Conservation (phyloP, 352 stramenopile genomes). For the Phytophthora ohioensis region DNA sequence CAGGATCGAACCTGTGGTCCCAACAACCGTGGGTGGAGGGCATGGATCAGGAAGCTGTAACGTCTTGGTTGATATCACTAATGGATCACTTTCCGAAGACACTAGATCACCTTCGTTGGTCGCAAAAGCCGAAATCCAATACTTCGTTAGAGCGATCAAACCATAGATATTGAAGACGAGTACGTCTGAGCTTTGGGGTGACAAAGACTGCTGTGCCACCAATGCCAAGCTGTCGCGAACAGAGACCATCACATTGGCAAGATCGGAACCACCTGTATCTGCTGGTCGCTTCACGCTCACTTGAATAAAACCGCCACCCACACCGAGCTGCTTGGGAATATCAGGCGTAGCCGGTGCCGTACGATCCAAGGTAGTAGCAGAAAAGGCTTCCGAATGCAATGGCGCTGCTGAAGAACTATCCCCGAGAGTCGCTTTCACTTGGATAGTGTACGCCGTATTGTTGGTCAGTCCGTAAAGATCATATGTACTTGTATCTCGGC, state of each 20-base stretch:
- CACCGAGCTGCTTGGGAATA: constrained; percentile 13
- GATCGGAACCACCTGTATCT: constrained; percentile 48
- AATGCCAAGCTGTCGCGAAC: constrained; percentile 27
- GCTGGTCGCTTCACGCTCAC: constrained; percentile 25
- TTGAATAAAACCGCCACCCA: constrained; percentile 32
- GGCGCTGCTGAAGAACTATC: constrained; percentile 12
- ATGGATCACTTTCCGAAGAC: constrained; percentile 23
- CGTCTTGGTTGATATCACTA: constrained; percentile 31
- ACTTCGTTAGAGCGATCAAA: constrained; percentile 46
- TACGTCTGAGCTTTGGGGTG: constrained; percentile 15
- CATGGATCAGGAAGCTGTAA: constrained; percentile 49
- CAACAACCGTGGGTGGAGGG: constrained; percentile 50
- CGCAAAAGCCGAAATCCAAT: constrained; percentile 44
- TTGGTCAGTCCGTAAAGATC: constrained; percentile 42
- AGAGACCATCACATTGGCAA: constrained; percentile 38
- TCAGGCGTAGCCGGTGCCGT: constrained; percentile 25
- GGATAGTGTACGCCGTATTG: constrained; percentile 47
- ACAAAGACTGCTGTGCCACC: constrained; percentile 15
- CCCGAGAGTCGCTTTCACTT: constrained; percentile 28
- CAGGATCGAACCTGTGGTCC: constrained; percentile 46
- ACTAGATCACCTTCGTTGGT: constrained; percentile 31
- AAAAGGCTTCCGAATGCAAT: constrained; percentile 42
- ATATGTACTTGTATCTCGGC: constrained; percentile 20
- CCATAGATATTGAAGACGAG: constrained; percentile 40
- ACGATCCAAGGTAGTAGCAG: constrained; percentile 33